Evolutionary conservation across 2,329 filamentous ascomycete genomes (phyloP).

Genomic region (Botrytis galanthina): DNA sequence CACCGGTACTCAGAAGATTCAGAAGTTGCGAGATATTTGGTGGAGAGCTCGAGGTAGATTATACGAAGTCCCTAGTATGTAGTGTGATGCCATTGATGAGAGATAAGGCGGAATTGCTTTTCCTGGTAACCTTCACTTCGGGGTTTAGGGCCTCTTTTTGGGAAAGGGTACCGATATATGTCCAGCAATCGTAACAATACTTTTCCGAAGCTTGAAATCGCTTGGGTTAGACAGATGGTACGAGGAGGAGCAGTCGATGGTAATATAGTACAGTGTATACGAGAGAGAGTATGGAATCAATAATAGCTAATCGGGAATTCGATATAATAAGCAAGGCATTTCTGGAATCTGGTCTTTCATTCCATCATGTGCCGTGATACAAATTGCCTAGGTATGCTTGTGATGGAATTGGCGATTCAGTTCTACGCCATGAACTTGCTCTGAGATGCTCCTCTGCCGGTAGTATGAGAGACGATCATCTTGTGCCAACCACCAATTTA

Average conservation of each 20-base stretch:
- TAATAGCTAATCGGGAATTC: neutral
- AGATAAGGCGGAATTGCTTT: neutral
- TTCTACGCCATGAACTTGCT: slow-evolving; percentile 7
- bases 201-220: neutral
- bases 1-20: neutral
- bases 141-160: neutral
- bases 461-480: neutral
- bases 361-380: neutral
- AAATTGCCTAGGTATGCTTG: neutral
- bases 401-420: neutral
- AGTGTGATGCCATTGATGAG: neutral
- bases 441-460: neutral
- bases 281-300: neutral
- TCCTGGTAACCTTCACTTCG: neutral
- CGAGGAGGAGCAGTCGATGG: neutral
- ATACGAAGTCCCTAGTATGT: neutral
- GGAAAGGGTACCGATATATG: neutral
- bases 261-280: neutral
- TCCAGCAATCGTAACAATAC: neutral
- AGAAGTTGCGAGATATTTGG: neutral
- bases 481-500: neutral
- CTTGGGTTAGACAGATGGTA: neutral
- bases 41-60: too few species aligned
- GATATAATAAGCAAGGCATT: neutral
- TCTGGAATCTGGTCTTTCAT: neutral